A percentile compares a stretch with the other conserved stretches of the same genome.
Evolutionary conservation across 495 filamentous ascomycete species (phyloP).

Genomic region (Neurospora terricola): DNA sequence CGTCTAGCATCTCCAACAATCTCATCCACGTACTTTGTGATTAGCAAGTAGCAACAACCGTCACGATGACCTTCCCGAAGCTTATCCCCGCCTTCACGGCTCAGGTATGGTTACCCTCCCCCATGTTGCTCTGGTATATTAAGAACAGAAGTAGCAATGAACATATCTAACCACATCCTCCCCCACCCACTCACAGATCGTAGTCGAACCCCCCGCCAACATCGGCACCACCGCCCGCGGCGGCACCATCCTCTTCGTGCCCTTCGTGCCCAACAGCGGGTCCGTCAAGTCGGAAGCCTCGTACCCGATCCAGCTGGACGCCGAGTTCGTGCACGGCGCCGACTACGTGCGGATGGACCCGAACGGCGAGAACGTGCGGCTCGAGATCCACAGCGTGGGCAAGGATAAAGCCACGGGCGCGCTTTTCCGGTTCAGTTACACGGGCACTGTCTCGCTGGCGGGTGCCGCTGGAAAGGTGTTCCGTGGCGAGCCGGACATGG

Average conservation of each 20-base stretch:
- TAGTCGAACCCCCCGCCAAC: conserved; percentile 14
- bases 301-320: conserved; percentile 34
- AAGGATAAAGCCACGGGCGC: conserved; percentile 28
- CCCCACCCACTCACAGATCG: conserved; percentile 17
- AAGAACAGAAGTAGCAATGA: no score
- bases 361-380: conserved; percentile 35
- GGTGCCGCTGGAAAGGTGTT: conserved; percentile 34
- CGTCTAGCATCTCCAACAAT: neutral
- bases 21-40: neutral
- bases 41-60: neutral
- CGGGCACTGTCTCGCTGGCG: conserved; percentile 33
- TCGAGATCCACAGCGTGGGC: conserved; percentile 40
- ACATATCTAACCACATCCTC: neutral
- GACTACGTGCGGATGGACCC: conserved; percentile 44
- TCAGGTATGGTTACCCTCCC: conserved; percentile 15
- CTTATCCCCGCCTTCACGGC: conserved; percentile 37
- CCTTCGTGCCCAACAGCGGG: conserved; percentile 19
- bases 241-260: conserved; percentile 19
- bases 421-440: conserved; percentile 41
- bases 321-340: conserved; percentile 39
- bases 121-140: neutral
- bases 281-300: conserved; percentile 19
- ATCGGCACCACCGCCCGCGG: conserved; percentile 18
- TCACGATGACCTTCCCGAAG: conserved; percentile 22
- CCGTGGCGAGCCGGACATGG: conserved; percentile 32